Evolutionary conservation across 192 early-diverging fungal genomes (phyloP).

Genomic region (Fimicolochytrium jonesii): DNA sequence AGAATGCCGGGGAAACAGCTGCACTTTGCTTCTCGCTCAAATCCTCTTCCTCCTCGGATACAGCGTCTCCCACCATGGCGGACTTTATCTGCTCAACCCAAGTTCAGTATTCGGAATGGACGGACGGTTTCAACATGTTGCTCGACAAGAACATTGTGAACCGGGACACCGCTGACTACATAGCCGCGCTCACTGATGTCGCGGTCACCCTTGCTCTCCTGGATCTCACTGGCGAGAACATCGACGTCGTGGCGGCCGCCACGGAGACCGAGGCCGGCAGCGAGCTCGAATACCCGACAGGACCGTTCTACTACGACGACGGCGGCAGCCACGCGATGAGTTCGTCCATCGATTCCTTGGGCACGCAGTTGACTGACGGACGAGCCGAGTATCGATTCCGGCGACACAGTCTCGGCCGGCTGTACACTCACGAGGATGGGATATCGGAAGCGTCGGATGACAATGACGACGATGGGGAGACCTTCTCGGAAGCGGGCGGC

Average conservation of each 20-base stretch:
- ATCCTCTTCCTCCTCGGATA: constrained; percentile 24
- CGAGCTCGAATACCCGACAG: not conserved
- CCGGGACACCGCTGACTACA: constrained; percentile 61
- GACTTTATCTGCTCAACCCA: constrained; percentile 52
- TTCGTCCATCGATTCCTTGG: not conserved
- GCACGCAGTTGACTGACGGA: too few relatives aligned
- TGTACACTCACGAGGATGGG: too few relatives aligned
- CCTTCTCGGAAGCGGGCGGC: constrained; percentile 8
- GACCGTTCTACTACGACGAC: constrained; percentile 13
- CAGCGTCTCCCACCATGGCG: constrained; percentile 33
- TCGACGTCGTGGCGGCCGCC: constrained; percentile 30
- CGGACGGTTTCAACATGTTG: constrained; percentile 69
- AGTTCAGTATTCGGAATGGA: constrained; percentile 63
- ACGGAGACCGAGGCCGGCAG: not conserved
- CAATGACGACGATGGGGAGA: constrained; percentile 1
- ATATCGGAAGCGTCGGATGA: not conserved
- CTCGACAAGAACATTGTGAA: constrained; percentile 59
- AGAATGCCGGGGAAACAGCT: constrained; percentile 26
- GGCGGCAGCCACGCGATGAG: not conserved
- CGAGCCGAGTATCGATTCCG: too few relatives aligned
- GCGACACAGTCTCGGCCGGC: too few relatives aligned
- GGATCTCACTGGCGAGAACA: constrained; percentile 61
- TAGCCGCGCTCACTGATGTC: constrained; percentile 62
- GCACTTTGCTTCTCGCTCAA: constrained; percentile 48
- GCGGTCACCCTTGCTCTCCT: constrained; percentile 64